Conservation (phyloP, 2,329 filamentous ascomycete species). For the Stylonectria norvegica region DNA sequence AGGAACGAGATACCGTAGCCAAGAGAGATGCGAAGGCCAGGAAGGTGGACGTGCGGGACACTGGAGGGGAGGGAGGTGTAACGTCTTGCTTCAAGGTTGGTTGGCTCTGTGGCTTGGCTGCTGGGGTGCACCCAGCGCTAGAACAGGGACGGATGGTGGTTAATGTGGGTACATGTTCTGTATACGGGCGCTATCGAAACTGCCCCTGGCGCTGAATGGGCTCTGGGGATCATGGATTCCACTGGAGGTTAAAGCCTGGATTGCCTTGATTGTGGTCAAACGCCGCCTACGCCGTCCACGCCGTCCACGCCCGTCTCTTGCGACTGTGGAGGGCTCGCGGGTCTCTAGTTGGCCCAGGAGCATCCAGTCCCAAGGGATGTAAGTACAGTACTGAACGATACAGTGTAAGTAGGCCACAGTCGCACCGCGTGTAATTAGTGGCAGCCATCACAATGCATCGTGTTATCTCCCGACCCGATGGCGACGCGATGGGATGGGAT, state of each 20-base stretch:
- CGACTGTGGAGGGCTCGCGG: too few relatives aligned
- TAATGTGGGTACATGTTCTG: neutral
- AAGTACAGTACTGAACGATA: too few relatives aligned
- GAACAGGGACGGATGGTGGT: constrained; percentile 12
- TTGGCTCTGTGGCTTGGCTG: neutral
- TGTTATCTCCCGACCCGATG: too few relatives aligned
- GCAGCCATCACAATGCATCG: too few relatives aligned
- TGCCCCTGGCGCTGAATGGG: neutral
- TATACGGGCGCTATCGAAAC: neutral
- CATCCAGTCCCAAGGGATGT: too few relatives aligned
- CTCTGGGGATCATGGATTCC: neutral
- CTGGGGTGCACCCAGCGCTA: constrained; percentile 10
- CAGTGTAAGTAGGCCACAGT: too few relatives aligned
- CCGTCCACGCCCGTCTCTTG: too few relatives aligned
- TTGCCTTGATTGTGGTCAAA: neutral
- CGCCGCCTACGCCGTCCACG: too few relatives aligned
- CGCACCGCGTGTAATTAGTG: too few relatives aligned
- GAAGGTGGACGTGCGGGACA: neutral
- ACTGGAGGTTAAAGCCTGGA: neutral
- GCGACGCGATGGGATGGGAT: too few relatives aligned
- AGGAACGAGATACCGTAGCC: constrained; percentile 3
- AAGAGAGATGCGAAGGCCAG: constrained; percentile 3
- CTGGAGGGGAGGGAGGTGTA: too few relatives aligned
- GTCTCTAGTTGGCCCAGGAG: too few relatives aligned
- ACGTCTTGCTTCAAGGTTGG: neutral